These are phyloP conservation scores for Stachybotrys chlorohalonatus DNA, from an alignment of 2,329 filamentous ascomycete species.

Conservation along the genomic window DNA sequence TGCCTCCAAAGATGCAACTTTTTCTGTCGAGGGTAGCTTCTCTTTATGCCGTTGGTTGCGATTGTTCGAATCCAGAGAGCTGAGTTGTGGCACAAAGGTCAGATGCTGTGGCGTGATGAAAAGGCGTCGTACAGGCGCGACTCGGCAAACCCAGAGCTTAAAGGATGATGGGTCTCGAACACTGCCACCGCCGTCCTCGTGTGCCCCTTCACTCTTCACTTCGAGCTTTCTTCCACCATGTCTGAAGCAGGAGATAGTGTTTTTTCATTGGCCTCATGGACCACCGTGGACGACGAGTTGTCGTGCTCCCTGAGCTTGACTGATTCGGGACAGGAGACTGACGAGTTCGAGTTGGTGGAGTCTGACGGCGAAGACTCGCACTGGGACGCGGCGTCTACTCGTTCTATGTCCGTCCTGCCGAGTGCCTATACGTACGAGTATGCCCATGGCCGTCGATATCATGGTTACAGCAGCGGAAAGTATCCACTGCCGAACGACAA, in stretches of 20 bases:
- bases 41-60: not conserved
- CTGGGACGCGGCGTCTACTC: conserved; percentile 16
- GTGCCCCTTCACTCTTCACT: not conserved
- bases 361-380: conserved; percentile 11
- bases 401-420: conserved; percentile 22
- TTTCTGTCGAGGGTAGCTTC: not conserved
- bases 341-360: conserved; percentile 19
- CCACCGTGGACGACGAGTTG: conserved; percentile 12
- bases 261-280: conserved; percentile 21
- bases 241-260: not conserved
- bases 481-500: conserved; percentile 39
- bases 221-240: not conserved
- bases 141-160: not conserved
- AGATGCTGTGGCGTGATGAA: not conserved
- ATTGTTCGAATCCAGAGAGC: not conserved
- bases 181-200: not conserved
- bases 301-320: conserved; percentile 11
- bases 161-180: not conserved
- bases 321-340: conserved; percentile 17
- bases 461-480: conserved; percentile 31
- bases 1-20: not conserved
- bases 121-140: not conserved
- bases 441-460: conserved; percentile 28
- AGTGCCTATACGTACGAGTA: conserved; percentile 24
- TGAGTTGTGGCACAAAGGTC: not conserved